Conservation (phyloP, 106 monocot genomes). For the Gastrodia elata region DNA sequence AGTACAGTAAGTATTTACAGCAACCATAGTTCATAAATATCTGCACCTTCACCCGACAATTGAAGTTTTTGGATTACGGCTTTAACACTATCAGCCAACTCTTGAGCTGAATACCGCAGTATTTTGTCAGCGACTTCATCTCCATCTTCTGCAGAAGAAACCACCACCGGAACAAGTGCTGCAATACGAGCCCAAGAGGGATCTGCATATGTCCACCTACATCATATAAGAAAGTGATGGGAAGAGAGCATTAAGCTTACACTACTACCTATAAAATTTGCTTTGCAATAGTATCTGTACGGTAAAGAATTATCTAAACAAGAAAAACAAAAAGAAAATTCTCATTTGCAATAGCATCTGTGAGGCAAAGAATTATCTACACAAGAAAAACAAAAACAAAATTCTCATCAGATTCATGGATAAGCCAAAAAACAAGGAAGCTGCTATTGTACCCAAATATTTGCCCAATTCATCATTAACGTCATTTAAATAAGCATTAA, state of each 20-base stretch:
- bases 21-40: neutral
- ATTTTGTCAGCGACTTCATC: slow-evolving; percentile 94
- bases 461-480: no score
- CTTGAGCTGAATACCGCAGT: slow-evolving; percentile 52
- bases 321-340: neutral
- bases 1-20: neutral
- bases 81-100: slow-evolving; percentile 77
- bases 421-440: no score
- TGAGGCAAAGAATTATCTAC: neutral
- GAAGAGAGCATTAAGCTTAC: neutral
- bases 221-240: slow-evolving; percentile 11
- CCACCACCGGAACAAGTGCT: slow-evolving; percentile 75
- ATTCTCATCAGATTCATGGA: no score
- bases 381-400: neutral
- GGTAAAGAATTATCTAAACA: neutral
- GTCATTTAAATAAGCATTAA: no score
- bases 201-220: slow-evolving; percentile 98
- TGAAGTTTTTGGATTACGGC: slow-evolving; percentile 73
- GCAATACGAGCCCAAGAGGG: slow-evolving; percentile 98
- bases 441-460: no score
- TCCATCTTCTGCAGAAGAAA: slow-evolving; percentile 78
- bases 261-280: neutral
- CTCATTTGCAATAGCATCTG: neutral
- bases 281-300: neutral
- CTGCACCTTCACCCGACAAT: slow-evolving; percentile 77